Percentiles rank a stretch among this genome's conserved stretches.
phyloP scores from a whole-genome alignment of 768 basidiomycete genomes.

The Pleurotus giganteus region DNA sequence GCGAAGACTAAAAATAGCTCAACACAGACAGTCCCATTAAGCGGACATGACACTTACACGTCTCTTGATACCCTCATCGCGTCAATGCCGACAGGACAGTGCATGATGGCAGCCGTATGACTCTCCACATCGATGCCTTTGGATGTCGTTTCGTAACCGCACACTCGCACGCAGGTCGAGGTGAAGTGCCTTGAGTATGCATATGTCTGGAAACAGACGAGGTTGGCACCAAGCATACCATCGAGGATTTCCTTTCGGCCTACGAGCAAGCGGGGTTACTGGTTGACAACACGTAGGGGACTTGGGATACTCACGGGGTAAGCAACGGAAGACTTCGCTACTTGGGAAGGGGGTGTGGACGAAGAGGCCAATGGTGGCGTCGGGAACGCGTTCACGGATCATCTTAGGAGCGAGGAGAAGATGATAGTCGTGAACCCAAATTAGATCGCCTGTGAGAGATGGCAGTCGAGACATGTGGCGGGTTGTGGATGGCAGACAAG shows the following conservation, averaged over 20 bases:
- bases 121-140: slow-evolving; percentile 83
- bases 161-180: slow-evolving; percentile 93
- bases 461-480: no score
- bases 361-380: slow-evolving; percentile 84
- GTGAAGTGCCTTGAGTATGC: slow-evolving; percentile 95
- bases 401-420: slow-evolving; percentile 87
- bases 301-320: slow-evolving; percentile 64
- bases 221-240: slow-evolving; percentile 96
- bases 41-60: slow-evolving; percentile 42
- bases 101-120: slow-evolving; percentile 75
- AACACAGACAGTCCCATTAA: slow-evolving; percentile 1
- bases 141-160: slow-evolving; percentile 84
- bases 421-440: slow-evolving; percentile 97
- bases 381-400: slow-evolving; percentile 66
- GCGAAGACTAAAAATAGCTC: slow-evolving; percentile 41
- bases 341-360: slow-evolving; percentile 98
- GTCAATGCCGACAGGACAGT: slow-evolving; percentile 96
- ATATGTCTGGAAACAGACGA: slow-evolving; percentile 97
- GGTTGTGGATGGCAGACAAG: no score
- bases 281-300: not conserved
- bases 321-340: slow-evolving; percentile 92
- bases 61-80: slow-evolving; percentile 86
- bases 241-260: slow-evolving; percentile 92
- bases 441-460: slow-evolving; percentile 86
- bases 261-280: slow-evolving; percentile 18